Base-by-base conservation (phyloP, 331 rosid species). In the Acacia pycnantha region DNA sequence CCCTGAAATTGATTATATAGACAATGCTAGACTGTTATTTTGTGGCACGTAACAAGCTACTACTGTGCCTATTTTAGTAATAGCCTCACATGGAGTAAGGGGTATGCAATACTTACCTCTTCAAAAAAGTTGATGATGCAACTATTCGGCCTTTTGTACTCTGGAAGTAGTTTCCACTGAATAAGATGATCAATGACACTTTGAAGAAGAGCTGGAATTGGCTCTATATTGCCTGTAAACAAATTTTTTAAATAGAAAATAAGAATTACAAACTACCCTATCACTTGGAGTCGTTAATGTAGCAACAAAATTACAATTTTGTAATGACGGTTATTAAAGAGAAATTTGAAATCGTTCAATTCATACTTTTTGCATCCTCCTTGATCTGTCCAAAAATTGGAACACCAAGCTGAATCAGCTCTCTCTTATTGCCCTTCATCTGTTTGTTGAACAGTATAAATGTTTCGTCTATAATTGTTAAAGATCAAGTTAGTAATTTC, bases 101-200 rank as follows among this genome's bases (percentile, higher is more conserved):
- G 84, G 70, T 67, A 73, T 67, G 83, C 46, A 81, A 81, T 65
- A 70, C 90, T 82, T 79, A 92, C 99, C 99, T 96, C 97, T 85
- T 92, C 99, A 76, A 94, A 94, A 81, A 90, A 96, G 90, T 91
- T 96, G 87, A 96, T 89, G 82, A 91, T 90, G 73, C 97, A 92
- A 62, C 99, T 98, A 87, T 94, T 96, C 64, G 99, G 99, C 81
- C 94, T 89, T 88, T 96, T 96, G 84, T 94, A 96, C 87, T 92
- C 98, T 18, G 99, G 99, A 83, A 96, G 87, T 79, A 96, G 88
- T 31, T 92, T 89, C 99, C 99, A 96, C 76, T 91, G 97, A 83
- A 92, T 85, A 77, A 96, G 89, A 77, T 96, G 99, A 83, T 96
- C 97, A 18, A 96, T 91, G 85, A 96, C 95, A 82, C 84, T 85